Conservation (phyloP, 176 grass and related monocot species). For the Leersia perrieri region DNA sequence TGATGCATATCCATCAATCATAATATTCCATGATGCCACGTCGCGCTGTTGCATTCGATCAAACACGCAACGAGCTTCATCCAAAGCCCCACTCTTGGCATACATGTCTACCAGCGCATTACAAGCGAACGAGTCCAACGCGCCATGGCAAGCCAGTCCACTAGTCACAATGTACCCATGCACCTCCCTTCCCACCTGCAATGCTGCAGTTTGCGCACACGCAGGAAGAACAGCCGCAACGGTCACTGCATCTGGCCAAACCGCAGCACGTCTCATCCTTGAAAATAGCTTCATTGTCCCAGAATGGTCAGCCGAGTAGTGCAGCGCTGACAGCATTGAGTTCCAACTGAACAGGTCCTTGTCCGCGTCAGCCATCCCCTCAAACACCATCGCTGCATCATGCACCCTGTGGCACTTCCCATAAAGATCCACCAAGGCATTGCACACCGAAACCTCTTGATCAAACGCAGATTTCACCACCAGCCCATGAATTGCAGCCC, state of each 20-base stretch:
- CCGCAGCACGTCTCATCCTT: slow-evolving; percentile 30
- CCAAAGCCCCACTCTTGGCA: slow-evolving; percentile 51
- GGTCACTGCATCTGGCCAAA: slow-evolving; percentile 41
- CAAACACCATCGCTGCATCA: slow-evolving; percentile 47
- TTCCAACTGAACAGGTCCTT: slow-evolving; percentile 70
- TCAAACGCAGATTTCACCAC: slow-evolving; percentile 45
- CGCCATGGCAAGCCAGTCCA: slow-evolving; percentile 28
- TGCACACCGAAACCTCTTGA: slow-evolving; percentile 27
- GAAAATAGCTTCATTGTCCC: slow-evolving; percentile 40
- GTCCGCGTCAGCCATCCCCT: slow-evolving; percentile 35
- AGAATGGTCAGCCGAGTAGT: slow-evolving; percentile 53
- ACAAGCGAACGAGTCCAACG: slow-evolving; percentile 34
- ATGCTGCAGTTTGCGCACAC: slow-evolving; percentile 47
- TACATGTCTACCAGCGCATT: slow-evolving; percentile 72
- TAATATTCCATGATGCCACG: slow-evolving; percentile 71
- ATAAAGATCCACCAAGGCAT: slow-evolving; percentile 60
- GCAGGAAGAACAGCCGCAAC: slow-evolving; percentile 53
- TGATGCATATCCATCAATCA: slow-evolving; percentile 65
- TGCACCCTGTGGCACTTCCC: slow-evolving; percentile 58
- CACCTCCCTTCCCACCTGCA: slow-evolving; percentile 49
- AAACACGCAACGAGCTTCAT: slow-evolving; percentile 50
- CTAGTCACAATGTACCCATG: slow-evolving; percentile 52
- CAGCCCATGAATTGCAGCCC: slow-evolving; percentile 43
- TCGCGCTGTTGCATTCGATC: slow-evolving; percentile 31
- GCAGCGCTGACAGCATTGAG: slow-evolving; percentile 57